Evolutionary conservation across 345 rosid species (phyloP), one percentile per base, ranked within the genome.

Genomic region (Citrus reticulata): DNA sequence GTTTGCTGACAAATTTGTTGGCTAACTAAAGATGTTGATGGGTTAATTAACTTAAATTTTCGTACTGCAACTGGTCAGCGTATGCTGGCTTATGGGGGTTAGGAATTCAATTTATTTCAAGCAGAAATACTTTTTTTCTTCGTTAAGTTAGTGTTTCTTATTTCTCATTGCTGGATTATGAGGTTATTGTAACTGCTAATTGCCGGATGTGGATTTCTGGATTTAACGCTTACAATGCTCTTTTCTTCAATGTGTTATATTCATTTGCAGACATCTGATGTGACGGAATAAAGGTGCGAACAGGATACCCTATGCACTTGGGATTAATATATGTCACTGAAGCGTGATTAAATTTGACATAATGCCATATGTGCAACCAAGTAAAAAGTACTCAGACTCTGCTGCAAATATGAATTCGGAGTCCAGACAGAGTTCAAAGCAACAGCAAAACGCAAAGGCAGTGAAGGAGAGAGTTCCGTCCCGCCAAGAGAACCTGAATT

Each of bases 401-500:
- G 51, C 59, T 46, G 17, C 79, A 74, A 75, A 76, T 72, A 87
- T 76, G 90, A 86, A 71, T 86, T 65, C 20, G 40, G 87, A 83
- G 75, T 70, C 78, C 29, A 85, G 84, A 80, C 86, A 68, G 78
- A 78, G 84, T 68, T 83, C 86, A 37, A 85, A 79, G 61, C 82
- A 74, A 68, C 85, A 70, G 69, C 78, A 77, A 24, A 72, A 72
- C 69, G 82, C 85, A 46, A 87, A 73, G 79, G 70, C 68, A 37
- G 83, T 72, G 79, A 87, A 85, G 82, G 91, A 91, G 77, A 80
- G 82, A 70, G 65, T 34, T 59, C 76, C 37, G 2, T 74, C 76
- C 9, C 70, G 66, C 39, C 83, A 77, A 27, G 87, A 79, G 79
- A 74, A 40, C 55, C 79, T 49, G 67, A 77, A 65, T 32, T 64